These are phyloP conservation scores for Nymphaea thermarum DNA, from an alignment of 164 flowering plant genomes.

Conservation along the genomic window DNA sequence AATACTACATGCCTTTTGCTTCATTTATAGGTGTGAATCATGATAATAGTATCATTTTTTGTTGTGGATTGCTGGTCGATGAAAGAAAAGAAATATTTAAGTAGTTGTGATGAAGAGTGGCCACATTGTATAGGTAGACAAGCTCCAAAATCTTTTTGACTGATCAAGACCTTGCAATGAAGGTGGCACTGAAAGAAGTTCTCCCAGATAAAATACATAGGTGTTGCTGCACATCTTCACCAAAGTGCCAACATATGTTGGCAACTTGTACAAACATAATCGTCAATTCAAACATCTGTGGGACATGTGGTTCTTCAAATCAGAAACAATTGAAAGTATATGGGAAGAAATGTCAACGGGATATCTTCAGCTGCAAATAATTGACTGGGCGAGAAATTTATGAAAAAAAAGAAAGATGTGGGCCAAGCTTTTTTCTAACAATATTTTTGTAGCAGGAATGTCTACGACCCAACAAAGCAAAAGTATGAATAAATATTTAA, in stretches of 20 bases:
- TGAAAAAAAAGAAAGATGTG: neutral
- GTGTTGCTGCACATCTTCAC: neutral
- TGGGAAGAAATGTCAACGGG: neutral
- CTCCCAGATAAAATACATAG: conserved; percentile 5
- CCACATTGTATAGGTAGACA: conserved; percentile 4
- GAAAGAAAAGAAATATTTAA: conserved; percentile 4
- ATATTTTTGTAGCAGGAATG: conserved; percentile 8
- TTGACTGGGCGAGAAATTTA: conserved; percentile 4
- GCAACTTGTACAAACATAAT: neutral
- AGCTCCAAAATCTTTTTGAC: conserved; percentile 6
- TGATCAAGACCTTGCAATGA: conserved; percentile 2
- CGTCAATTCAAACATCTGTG: neutral
- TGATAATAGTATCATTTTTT: conserved; percentile 1
- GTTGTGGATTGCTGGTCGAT: conserved; percentile 3
- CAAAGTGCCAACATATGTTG: conserved; percentile 1
- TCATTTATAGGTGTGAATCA: conserved; percentile 8
- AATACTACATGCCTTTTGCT: conserved; percentile 5
- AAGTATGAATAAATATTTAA: conserved; percentile 1
- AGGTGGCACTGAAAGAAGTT: conserved; percentile 2
- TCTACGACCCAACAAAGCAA: neutral
- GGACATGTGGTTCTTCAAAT: neutral
- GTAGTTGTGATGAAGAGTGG: conserved; percentile 8
- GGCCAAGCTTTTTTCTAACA: conserved; percentile 1
- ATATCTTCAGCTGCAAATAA: neutral
- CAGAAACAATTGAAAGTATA: conserved; percentile 2